Percentiles rank a stretch among this genome's conserved stretches.
phyloP scores from a whole-genome alignment of 1,139 yeast species.

The Hansenula sp. region DNA sequence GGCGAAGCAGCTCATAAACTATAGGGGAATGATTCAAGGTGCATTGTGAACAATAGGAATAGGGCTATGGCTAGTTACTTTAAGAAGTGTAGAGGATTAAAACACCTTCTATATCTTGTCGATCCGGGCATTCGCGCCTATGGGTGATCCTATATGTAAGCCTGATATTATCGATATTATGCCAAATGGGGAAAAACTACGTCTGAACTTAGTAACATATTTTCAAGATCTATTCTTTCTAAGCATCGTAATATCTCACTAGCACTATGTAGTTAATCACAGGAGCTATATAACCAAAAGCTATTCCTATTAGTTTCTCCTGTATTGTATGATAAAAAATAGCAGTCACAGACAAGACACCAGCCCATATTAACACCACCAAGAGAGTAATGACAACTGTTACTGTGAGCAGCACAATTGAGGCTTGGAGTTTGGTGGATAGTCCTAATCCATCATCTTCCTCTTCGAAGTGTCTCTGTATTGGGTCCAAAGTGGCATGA shows the following conservation, averaged over 20 bases:
- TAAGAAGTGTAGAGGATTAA: too few relatives aligned
- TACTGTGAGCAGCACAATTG: background rate
- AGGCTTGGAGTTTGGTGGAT: background rate
- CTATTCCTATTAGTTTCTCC: slow-evolving; percentile 49
- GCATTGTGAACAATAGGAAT: too few relatives aligned
- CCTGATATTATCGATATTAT: too few relatives aligned
- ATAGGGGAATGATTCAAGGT: too few relatives aligned
- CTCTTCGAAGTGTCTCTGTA: background rate
- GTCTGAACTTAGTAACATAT: background rate
- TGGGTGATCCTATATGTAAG: too few relatives aligned
- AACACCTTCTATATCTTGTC: too few relatives aligned
- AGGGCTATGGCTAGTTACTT: too few relatives aligned
- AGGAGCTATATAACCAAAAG: slow-evolving; percentile 31
- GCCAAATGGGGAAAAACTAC: too few relatives aligned
- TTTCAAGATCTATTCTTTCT: background rate
- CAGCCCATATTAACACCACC: slow-evolving; percentile 31
- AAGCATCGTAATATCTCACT: background rate
- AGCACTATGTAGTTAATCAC: background rate
- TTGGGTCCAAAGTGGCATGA: background rate
- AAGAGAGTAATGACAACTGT: background rate
- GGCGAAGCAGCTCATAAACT: too few relatives aligned
- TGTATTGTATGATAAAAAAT: slow-evolving; percentile 52
- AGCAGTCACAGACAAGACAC: slow-evolving; percentile 44
- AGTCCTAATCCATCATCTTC: background rate
- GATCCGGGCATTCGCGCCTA: too few relatives aligned